Evolutionary conservation across 164 flowering plant genomes (phyloP).

Genomic region (Piper betle): DNA sequence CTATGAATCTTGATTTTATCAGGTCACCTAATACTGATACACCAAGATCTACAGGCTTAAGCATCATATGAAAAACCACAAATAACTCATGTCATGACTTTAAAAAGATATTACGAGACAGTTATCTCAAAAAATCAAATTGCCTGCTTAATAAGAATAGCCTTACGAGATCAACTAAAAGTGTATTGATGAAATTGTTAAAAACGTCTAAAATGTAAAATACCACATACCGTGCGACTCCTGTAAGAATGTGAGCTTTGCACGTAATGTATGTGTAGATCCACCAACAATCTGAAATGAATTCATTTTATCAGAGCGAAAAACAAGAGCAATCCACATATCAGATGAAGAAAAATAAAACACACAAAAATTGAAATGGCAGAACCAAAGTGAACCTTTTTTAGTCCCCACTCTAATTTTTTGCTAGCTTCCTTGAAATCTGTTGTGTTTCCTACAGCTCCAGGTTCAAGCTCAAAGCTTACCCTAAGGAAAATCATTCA

Average conservation of each 20-base stretch:
- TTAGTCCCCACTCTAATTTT: constrained; percentile 82
- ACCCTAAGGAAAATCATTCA: constrained; percentile 31
- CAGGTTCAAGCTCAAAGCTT: constrained; percentile 86
- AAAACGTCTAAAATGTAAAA: neutral
- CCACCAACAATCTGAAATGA: constrained; percentile 82
- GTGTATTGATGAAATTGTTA: neutral
- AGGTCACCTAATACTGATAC: neutral
- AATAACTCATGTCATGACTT: too few relatives aligned
- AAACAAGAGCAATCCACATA: neutral
- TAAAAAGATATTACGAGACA: neutral
- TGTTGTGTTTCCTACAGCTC: constrained; percentile 75
- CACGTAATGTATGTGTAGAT: constrained; percentile 77
- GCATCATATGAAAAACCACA: neutral
- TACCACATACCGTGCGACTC: constrained; percentile 61
- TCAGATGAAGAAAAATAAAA: neutral
- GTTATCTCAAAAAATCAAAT: too few relatives aligned
- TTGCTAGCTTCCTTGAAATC: constrained; percentile 85
- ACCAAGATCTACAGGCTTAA: neutral
- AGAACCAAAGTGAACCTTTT: constrained; percentile 34
- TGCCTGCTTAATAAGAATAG: neutral
- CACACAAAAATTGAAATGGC: neutral
- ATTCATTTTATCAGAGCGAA: neutral
- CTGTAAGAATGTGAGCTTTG: constrained; percentile 81
- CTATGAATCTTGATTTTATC: neutral
- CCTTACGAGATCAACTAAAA: neutral